These are phyloP conservation scores for Xylaria sp. DNA, from an alignment of 495 filamentous ascomycete species.

Conservation along the genomic window DNA sequence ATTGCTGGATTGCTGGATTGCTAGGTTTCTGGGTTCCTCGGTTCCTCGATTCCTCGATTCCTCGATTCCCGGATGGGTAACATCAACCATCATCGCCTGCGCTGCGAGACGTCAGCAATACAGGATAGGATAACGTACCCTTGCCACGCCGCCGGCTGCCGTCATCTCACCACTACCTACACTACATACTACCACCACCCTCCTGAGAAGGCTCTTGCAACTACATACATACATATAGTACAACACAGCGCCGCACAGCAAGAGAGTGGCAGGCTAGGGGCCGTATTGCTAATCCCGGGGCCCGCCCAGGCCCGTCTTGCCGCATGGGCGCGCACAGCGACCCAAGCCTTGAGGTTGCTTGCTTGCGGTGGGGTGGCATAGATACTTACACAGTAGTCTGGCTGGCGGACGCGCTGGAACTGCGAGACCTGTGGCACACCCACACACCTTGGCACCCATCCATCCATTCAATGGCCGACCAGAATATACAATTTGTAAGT, in stretches of 20 bases:
- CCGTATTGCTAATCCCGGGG: neutral
- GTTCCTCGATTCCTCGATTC: too few relatives aligned
- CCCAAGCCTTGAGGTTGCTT: neutral
- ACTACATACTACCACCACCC: neutral
- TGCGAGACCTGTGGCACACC: constrained; percentile 15
- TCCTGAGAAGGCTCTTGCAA: constrained; percentile 12
- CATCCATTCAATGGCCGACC: constrained; percentile 30
- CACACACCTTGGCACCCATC: constrained; percentile 23
- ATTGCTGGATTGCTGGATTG: neutral
- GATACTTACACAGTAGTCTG: neutral
- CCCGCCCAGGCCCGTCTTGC: constrained; percentile 17
- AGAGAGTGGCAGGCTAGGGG: neutral
- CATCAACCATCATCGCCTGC: neutral
- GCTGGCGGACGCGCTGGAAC: neutral
- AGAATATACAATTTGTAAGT: constrained; percentile 33
- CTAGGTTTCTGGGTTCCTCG: too few relatives aligned
- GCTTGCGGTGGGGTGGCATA: constrained; percentile 11
- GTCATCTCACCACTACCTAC: constrained; percentile 1
- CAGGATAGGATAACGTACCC: neutral
- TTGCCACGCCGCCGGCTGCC: constrained; percentile 5
- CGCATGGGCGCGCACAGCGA: constrained; percentile 12
- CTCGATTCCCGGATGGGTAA: constrained; percentile 7
- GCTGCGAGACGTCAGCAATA: constrained; percentile 8
- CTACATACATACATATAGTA: too few relatives aligned
- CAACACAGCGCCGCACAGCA: too few relatives aligned